phyloP scores from a whole-genome alignment of 2,329 filamentous ascomycete species.

The Talaromyces piceae region DNA sequence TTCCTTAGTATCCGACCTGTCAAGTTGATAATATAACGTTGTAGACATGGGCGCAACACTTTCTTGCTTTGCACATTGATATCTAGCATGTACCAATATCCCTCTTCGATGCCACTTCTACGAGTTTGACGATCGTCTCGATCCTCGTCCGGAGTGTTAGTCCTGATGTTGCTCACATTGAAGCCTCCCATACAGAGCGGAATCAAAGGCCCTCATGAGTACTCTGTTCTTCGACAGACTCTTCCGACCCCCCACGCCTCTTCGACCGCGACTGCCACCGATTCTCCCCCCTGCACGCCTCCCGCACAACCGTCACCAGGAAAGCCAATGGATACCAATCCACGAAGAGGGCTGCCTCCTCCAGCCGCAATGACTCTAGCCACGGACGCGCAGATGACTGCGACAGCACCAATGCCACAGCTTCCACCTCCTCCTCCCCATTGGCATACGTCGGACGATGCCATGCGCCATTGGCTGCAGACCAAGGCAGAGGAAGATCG shows the following conservation, averaged over 20 bases:
- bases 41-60: not conserved
- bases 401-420: constrained; percentile 41
- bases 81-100: not conserved
- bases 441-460: constrained; percentile 59
- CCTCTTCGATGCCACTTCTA: not conserved
- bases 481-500: constrained; percentile 66
- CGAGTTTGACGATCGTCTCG: constrained; percentile 4
- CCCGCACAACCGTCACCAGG: constrained; percentile 35
- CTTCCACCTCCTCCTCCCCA: constrained; percentile 58
- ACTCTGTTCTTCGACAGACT: constrained; percentile 35
- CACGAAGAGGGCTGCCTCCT: constrained; percentile 62
- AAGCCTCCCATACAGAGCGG: constrained; percentile 42
- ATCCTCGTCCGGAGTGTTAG: constrained; percentile 10
- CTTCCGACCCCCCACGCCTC: constrained; percentile 33
- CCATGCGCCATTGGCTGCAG: constrained; percentile 63
- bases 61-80: not conserved
- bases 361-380: constrained; percentile 59
- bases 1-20: not conserved
- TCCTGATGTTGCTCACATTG: constrained; percentile 46
- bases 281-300: constrained; percentile 23
- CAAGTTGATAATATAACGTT: not conserved
- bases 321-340: constrained; percentile 55
- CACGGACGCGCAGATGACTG: constrained; percentile 25
- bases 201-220: constrained; percentile 44
- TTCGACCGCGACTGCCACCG: constrained; percentile 28